Evolutionary conservation across 179 eudicot genomes (phyloP).

Genomic region (Silene vulgaris): DNA sequence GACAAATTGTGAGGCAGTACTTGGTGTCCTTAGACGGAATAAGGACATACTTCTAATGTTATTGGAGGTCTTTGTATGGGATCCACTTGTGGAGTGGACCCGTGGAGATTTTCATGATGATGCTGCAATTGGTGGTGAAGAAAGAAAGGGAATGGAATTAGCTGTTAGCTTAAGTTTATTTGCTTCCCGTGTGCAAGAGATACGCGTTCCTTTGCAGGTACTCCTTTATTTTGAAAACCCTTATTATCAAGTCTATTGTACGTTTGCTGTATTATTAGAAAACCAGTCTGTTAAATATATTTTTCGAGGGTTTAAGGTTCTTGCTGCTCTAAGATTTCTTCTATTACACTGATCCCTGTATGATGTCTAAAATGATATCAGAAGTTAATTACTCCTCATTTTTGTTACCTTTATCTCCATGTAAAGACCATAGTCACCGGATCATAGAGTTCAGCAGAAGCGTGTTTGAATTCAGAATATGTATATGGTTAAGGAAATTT

Average conservation of each 20-base stretch:
- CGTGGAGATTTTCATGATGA: conserved; percentile 98
- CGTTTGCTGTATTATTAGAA: neutral
- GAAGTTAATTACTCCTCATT: neutral
- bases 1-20: conserved; percentile 91
- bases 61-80: conserved; percentile 96
- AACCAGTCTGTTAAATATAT: neutral
- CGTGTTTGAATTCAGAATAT: neutral
- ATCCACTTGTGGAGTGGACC: conserved; percentile 99
- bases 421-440: neutral
- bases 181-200: conserved; percentile 99
- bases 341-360: neutral
- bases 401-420: conserved; percentile 1
- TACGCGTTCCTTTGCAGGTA: conserved; percentile 97
- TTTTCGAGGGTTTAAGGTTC: neutral
- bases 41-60: conserved; percentile 90
- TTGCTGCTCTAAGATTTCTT: conserved; percentile 8
- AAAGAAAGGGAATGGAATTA: conserved; percentile 98
- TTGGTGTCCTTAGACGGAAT: conserved; percentile 73
- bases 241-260: neutral
- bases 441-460: neutral
- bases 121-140: conserved; percentile 98
- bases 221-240: conserved; percentile 13
- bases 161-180: conserved; percentile 99
- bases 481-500: conserved; percentile 9
- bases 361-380: neutral